These are phyloP conservation scores for Fusarium falciforme DNA, from an alignment of 2,329 filamentous ascomycete genomes.

Conservation along the genomic window DNA sequence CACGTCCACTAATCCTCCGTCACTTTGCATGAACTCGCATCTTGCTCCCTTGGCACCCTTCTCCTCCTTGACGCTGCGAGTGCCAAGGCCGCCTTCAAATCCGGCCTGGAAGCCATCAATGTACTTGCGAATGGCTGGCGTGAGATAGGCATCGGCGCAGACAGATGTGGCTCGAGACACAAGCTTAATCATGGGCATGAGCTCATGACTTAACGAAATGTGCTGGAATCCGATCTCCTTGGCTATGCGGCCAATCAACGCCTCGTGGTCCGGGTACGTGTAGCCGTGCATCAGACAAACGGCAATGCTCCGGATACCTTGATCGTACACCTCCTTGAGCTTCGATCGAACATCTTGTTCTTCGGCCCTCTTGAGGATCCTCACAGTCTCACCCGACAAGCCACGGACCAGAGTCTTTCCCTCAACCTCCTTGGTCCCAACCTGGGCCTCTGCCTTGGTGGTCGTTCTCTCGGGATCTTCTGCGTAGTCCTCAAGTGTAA, in stretches of 20 bases:
- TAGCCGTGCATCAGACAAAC: constrained; percentile 95
- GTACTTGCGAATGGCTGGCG: constrained; percentile 55
- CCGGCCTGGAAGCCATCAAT: constrained; percentile 82
- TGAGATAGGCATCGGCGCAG: constrained; percentile 59
- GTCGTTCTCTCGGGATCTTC: constrained; percentile 79
- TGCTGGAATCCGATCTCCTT: constrained; percentile 80
- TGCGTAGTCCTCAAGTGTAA: constrained; percentile 91
- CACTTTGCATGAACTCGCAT: constrained; percentile 96
- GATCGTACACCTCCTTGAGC: constrained; percentile 70
- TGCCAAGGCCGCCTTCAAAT: constrained; percentile 84
- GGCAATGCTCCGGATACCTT: constrained; percentile 82
- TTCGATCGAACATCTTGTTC: constrained; percentile 66
- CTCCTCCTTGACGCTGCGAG: constrained; percentile 76
- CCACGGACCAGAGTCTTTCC: constrained; percentile 73
- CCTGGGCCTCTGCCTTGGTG: constrained; percentile 65
- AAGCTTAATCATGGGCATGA: constrained; percentile 59
- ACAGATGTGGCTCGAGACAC: constrained; percentile 57
- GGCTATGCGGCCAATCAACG: constrained; percentile 79
- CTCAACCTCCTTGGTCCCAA: constrained; percentile 58
- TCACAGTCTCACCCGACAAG: constrained; percentile 75
- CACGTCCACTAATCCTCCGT: constrained; percentile 79
- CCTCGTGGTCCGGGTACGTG: constrained; percentile 89
- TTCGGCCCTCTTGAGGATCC: constrained; percentile 71
- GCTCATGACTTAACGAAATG: constrained; percentile 67
- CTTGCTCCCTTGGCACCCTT: constrained; percentile 75